Percentiles rank a stretch among this genome's conserved stretches.
These are phyloP conservation scores for Massariosphaeria phaeospora DNA, from an alignment of 495 filamentous ascomycete species.

Conservation along the genomic window DNA sequence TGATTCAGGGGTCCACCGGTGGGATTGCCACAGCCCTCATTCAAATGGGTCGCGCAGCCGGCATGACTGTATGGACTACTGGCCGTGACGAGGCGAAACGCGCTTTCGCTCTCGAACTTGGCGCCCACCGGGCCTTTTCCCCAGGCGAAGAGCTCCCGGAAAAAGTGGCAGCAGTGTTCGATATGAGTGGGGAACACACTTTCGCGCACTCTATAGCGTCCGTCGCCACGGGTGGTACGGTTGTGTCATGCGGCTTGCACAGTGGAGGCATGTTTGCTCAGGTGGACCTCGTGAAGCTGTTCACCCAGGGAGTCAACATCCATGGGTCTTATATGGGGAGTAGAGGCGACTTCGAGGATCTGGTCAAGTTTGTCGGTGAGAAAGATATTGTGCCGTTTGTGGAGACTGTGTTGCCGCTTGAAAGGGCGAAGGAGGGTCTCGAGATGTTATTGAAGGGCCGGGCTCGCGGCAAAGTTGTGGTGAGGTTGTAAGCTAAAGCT, in stretches of 20 bases:
- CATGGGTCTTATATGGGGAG: constrained; percentile 12
- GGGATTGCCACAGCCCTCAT: constrained; percentile 36
- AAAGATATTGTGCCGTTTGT: constrained; percentile 14
- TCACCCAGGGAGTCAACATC: constrained; percentile 13
- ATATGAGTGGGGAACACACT: constrained; percentile 10
- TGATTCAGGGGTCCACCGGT: constrained; percentile 35
- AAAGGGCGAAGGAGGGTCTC: constrained; percentile 11
- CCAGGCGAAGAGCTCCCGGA: constrained; percentile 15
- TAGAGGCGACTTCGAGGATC: constrained; percentile 11
- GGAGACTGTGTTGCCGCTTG: constrained; percentile 9
- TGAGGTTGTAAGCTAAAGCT: constrained; percentile 4
- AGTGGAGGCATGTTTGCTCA: constrained; percentile 7
- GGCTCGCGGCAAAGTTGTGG: constrained; percentile 16
- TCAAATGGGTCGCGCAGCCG: constrained; percentile 32
- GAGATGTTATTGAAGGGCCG: constrained; percentile 6
- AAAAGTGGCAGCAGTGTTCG: constrained; percentile 15
- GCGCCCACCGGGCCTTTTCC: constrained; percentile 10
- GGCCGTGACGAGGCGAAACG: constrained; percentile 33
- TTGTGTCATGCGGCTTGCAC: constrained; percentile 16
- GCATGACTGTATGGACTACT: constrained; percentile 35
- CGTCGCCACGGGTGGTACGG: constrained; percentile 8
- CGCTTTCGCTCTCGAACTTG: constrained; percentile 5
- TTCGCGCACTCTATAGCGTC: constrained; percentile 16
- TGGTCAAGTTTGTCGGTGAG: constrained; percentile 15
- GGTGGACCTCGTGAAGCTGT: constrained; percentile 19